phyloP scores from a whole-genome alignment of 2,329 filamentous ascomycete species.

The Aspergillus quadrilineatus region DNA sequence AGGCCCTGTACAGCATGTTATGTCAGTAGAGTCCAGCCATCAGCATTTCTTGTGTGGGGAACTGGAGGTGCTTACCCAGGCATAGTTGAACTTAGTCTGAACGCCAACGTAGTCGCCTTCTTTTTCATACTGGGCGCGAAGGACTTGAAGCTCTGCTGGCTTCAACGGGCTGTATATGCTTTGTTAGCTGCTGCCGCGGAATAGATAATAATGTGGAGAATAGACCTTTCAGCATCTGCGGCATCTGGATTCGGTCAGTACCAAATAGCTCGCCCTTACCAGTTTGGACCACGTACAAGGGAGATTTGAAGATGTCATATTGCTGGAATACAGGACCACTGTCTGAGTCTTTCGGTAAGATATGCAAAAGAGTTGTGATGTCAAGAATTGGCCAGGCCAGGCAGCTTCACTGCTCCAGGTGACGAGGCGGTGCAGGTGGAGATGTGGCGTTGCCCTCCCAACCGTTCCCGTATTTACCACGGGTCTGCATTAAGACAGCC shows the following conservation, averaged over 20 bases:
- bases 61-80: constrained; percentile 67
- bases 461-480: constrained; percentile 20
- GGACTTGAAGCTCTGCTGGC: constrained; percentile 84
- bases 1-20: constrained; percentile 63
- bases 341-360: background rate
- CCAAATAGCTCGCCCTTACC: background rate
- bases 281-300: constrained; percentile 45
- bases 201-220: background rate
- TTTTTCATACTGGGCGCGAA: constrained; percentile 93
- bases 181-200: constrained; percentile 15
- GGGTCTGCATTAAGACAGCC: background rate
- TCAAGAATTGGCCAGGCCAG: constrained; percentile 1
- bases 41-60: background rate
- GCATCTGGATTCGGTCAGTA: constrained; percentile 64
- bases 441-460: constrained; percentile 43
- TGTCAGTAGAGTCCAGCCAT: background rate
- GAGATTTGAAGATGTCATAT: constrained; percentile 45
- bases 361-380: constrained; percentile 1
- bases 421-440: constrained; percentile 22
- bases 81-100: constrained; percentile 99
- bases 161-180: constrained; percentile 69
- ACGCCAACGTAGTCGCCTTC: constrained; percentile 96
- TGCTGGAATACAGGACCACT: constrained; percentile 19
- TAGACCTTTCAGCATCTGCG: constrained; percentile 89
- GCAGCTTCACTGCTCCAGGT: constrained; percentile 1